Base-by-base conservation (phyloP, 2,329 filamentous ascomycete genomes). In the Aulographum hederae region DNA sequence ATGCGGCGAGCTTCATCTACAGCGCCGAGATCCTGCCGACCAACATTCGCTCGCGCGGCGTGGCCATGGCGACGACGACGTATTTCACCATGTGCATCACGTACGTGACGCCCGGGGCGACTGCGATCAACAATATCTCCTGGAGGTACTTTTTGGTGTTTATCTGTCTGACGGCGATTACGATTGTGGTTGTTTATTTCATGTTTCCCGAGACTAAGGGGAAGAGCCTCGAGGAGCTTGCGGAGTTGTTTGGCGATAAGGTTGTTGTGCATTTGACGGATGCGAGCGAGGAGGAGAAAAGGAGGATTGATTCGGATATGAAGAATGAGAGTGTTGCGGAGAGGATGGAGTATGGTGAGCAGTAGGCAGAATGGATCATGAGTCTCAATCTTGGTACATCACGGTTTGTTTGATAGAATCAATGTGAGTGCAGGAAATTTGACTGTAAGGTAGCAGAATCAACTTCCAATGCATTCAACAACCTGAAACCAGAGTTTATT, bases 61-160 rank as follows among this genome's bases (percentile, higher is more conserved):
- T 31, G 10, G 28, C 28, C 8, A 6, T 31, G 6, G 28, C 28
- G 6, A 31, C 28, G 6, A 11, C 12, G 8, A 31, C 28, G 10
- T 31, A 31, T 18, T 31, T 31, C 18, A 16, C 14, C 18, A 16
- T 12, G 10, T 31, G 28, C 28, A 31, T 31, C 18, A 12, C 15
- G 16, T 42, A 41, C 18, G 37, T 41, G 2, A 40, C 37, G 13
- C 41, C 43, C 11, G 39, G 36, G 21, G 39, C 38, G 10, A 42
- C 34, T 4, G 39, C 40, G 8, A 40, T 46, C 23, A 43, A 37
- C 19, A 41, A 35, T 29, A 41, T 44, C 30, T 39, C 39, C 11
- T 46, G 43, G 35, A 42, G 39, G 28, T 43, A 45, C 32, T 44
- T 45, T 30, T 32, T 45, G 34, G 32, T 41, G 20, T 41, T 41